Evolutionary conservation across 2,329 filamentous ascomycete species (phyloP), one percentile per base, ranked within the genome.

Genomic region (Penicillium sp.): DNA sequence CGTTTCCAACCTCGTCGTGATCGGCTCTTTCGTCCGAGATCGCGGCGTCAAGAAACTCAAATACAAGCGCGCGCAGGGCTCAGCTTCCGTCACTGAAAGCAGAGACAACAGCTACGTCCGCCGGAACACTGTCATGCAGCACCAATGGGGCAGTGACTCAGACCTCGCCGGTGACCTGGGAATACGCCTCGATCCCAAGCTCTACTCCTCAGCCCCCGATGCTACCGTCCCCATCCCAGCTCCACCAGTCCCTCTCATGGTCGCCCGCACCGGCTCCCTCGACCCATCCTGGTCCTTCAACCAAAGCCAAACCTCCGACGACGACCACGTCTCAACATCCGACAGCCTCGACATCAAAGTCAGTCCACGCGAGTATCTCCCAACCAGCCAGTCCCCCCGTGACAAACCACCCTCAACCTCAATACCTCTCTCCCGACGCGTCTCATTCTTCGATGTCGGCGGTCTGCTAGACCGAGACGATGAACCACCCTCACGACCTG

Each of bases 1-100:
- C 0, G 90, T 96, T 0, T 91, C 94, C 13, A 99, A 98, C 74
- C 89, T 90, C 3, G 84, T 99, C 22, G 91, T 97, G 0, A 86
- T 99, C 2, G 94, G 94, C 13, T 96, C 93, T 0, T 98, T 98
- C 72, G 88, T 98, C 30, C 87, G 94, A 15, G 94, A 98, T 75
- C 87, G 92, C 57, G 95, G 95, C 28, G 82, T 93, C 44, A 98
- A 98, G 83, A 97, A 96, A 78, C 85, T 85, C 60, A 95, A 92
- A 73, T 97, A 91, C 79, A 89, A 89, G 53, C 74, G 69, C 74
- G 68, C 58, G 2, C 51, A 70, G 22, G 75, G 68, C 7, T 81
- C 61, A 72, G 80, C 72, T 15, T 87, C 83, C 17, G 80, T 83
- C 3, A 80, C 78, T 42, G 84, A 86, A 66, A 77, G 75, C 59